Evolutionary conservation across 2,329 filamentous ascomycete genomes (phyloP), one percentile per base, ranked within the genome.

Genomic region (Neofusicoccum sp.): DNA sequence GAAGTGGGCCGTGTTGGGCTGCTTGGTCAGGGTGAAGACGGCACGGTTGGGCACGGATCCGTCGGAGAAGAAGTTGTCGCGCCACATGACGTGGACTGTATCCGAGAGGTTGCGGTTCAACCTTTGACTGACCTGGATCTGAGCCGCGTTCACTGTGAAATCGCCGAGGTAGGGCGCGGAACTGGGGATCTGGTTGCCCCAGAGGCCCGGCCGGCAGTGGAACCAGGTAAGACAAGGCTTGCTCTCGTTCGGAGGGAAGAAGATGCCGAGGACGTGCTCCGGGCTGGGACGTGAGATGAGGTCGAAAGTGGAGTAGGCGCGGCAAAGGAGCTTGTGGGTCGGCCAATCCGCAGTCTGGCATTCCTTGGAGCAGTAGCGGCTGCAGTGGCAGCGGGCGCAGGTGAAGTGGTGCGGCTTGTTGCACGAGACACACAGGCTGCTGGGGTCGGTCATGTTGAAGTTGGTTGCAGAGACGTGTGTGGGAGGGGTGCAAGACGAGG

Each of bases 21-120:
- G 24, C 9, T 51, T 30, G 14, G 41, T 44, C 11, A 44, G 20
- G 11, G 41, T 24, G 11, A 16, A 24, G 40, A 65, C 56, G 58
- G 56, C 54, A 6, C 33, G 57, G 47, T 63, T 65, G n/a, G 30
- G 40, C n/a, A 14, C 16, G n/a, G 63, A 66, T n/a, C 60, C 62
- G 51, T 65, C 63, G 9, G n/a, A 30, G 7, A 62, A 24, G 51
- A 60, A 65, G 2, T 33, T 54, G 8, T 63, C 56, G 11, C 63
- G 63, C 28, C 44, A 58, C 6, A 31, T 24, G 31, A 65, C 12
- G 40, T 33, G 6, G 40, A 65, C 57, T 1, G 41, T 44, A 33
- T 66, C 16, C 8, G 57, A 43, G 11, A 65, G 57, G 4, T 51
- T 31, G 24, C 60, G 57, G 5, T 60, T 26, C 31, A 63, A 31